Evolutionary conservation across 2,329 filamentous ascomycete species (phyloP).

Genomic region (Aspergillus sp.): DNA sequence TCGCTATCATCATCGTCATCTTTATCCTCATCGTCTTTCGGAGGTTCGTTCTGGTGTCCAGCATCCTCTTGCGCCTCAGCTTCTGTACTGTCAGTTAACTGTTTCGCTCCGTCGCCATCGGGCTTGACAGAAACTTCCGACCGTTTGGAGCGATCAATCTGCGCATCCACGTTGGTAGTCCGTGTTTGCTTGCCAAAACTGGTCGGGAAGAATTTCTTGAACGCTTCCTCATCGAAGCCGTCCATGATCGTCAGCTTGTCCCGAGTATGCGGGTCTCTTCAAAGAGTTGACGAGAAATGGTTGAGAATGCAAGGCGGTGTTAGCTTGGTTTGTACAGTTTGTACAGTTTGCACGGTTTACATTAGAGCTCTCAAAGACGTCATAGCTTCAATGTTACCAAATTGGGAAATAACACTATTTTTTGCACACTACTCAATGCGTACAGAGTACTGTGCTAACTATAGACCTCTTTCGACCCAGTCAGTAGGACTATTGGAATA

Average conservation of each 20-base stretch:
- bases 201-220: slow-evolving; percentile 60
- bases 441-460: no score
- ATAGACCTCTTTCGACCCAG: background rate
- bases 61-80: slow-evolving; percentile 15
- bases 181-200: slow-evolving; percentile 78
- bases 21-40: slow-evolving; percentile 3
- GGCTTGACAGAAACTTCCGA: slow-evolving; percentile 34
- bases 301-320: background rate
- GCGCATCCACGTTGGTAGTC: slow-evolving; percentile 64
- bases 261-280: background rate
- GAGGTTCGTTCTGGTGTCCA: slow-evolving; percentile 8
- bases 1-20: slow-evolving; percentile 18
- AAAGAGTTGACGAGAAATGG: background rate
- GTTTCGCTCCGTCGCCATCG: slow-evolving; percentile 13
- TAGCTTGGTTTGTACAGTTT: slow-evolving; percentile 14
- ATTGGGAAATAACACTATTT: background rate
- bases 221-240: slow-evolving; percentile 38
- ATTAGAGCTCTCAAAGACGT: background rate
- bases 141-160: slow-evolving; percentile 72
- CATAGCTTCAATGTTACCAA: background rate
- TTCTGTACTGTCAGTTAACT: slow-evolving; percentile 10
- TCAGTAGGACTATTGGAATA: no score
- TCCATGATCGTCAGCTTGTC: slow-evolving; percentile 24
- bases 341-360: slow-evolving; percentile 4
- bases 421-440: no score